Base-by-base conservation (phyloP, 306 rosid genomes). In the Leucaena leucocephala region DNA sequence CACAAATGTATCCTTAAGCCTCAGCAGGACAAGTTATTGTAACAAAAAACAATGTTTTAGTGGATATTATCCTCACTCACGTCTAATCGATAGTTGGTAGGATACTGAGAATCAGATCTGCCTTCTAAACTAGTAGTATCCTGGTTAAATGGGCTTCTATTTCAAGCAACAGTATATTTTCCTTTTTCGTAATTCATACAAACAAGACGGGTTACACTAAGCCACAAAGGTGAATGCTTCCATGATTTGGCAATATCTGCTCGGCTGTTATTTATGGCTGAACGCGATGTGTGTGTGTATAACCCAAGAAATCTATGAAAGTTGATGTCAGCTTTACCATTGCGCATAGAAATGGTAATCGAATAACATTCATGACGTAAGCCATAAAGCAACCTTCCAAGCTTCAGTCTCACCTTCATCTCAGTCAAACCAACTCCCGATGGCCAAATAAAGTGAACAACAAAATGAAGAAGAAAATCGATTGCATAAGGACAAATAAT, bases 171-270 rank as follows among this genome's bases (percentile, higher is more conserved):
- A 74, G 69, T 68, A n/a, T 45, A 61, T 33, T 61, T 59, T 33
- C 40, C 66, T 12, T 22, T 59, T 22, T 59, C 15, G 52, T 77
- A 70, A 42, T 70, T 69, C 40, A 62, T 54, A 17, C 15, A 42
- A 55, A 69, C 71, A 62, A 66, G 64, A 77, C 62, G 40, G 49
- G 17, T 43, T 72, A 49, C 68, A 45, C 69, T 58, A 42, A 61
- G 16, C 62, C 82, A 81, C 45, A 63, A 82, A 76, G 73, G 77
- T 63, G 45, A 74, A 61, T 34, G 55, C 39, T 39, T 71, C 78
- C 42, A 64, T n/a, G 54, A 59, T 54, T 76, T 66, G 80, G 66
- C 36, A 72, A 82, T 72, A 57, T 72, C 80, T 50, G 68, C 69
- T 63, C 33, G 57, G 54, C 39, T 50, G 52, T 13, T 35, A 71